These are phyloP conservation scores for Phyllostachys edulis DNA, from an alignment of 176 grass and related monocot genomes.

Conservation along the genomic window DNA sequence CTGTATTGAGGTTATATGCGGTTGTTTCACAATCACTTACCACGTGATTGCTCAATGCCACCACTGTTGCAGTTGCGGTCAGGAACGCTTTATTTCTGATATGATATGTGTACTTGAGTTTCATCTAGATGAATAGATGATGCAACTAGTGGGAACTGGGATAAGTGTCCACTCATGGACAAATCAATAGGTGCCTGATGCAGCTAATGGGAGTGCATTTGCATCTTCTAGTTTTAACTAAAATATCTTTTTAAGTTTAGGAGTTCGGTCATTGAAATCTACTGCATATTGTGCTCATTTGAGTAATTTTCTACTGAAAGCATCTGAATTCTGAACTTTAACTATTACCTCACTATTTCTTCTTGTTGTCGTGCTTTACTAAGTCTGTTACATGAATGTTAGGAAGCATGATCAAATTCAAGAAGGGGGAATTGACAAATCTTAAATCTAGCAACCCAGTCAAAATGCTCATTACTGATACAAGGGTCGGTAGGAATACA, in stretches of 20 bases:
- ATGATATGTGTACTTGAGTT: neutral
- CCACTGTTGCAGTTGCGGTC: neutral
- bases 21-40: neutral
- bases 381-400: constrained; percentile 17
- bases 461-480: constrained; percentile 90
- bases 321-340: neutral
- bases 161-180: neutral
- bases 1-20: neutral
- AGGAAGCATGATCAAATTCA: constrained; percentile 96
- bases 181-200: neutral
- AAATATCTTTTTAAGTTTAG: neutral
- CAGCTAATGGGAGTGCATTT: neutral
- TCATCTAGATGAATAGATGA: constrained; percentile 3
- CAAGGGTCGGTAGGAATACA: constrained; percentile 88
- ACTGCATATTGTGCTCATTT: neutral
- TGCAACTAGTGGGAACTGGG: neutral
- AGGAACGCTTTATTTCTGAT: constrained; percentile 2
- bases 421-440: constrained; percentile 56
- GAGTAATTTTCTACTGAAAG: neutral
- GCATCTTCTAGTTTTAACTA: neutral
- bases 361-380: neutral
- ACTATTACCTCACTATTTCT: neutral
- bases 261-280: neutral
- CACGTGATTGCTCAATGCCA: neutral
- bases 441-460: constrained; percentile 56